Percentiles rank a stretch among this genome's conserved stretches.
These are phyloP conservation scores for Porcisia hertigi DNA, from an alignment of 208 protist genomes.

Conservation along the genomic window DNA sequence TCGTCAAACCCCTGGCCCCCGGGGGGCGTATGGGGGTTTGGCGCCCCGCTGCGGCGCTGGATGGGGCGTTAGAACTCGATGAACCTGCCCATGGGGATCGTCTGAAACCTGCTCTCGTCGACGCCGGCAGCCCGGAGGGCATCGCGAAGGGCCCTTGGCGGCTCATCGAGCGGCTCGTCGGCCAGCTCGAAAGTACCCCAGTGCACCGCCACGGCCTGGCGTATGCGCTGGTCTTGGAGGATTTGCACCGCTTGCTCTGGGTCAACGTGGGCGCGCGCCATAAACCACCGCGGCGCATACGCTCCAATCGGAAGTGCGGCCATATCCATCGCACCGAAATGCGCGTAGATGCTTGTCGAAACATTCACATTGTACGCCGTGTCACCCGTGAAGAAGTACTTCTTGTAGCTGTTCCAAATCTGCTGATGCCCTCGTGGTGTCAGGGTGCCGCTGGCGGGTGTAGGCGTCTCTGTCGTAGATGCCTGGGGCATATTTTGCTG, in stretches of 20 bases:
- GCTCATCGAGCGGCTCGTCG: conserved; percentile 78
- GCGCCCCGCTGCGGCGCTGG: background rate
- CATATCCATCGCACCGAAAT: conserved; percentile 58
- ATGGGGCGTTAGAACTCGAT: conserved; percentile 29
- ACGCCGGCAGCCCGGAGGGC: conserved; percentile 29
- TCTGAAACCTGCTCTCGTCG: conserved; percentile 24
- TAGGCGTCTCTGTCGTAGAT: conserved; percentile 2
- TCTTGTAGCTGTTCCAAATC: conserved; percentile 38
- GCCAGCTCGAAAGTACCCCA: conserved; percentile 87
- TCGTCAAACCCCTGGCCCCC: too few species aligned
- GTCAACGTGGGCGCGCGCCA: conserved; percentile 61
- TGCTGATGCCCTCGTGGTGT: conserved; percentile 1
- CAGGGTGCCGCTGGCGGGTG: background rate
- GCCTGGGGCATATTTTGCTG: background rate
- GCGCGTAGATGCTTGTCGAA: conserved; percentile 52
- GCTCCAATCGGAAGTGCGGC: conserved; percentile 85
- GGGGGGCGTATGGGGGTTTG: background rate
- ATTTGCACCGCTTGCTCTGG: conserved; percentile 76
- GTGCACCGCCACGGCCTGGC: conserved; percentile 69
- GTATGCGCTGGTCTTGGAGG: conserved; percentile 55
- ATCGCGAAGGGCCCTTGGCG: conserved; percentile 40
- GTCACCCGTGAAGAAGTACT: conserved; percentile 68
- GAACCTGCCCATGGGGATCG: conserved; percentile 43
- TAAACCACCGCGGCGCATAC: conserved; percentile 75
- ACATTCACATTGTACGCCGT: conserved; percentile 52